Evolutionary conservation across 2,329 filamentous ascomycete species (phyloP).

Genomic region (Aspergillus costaricaensis): DNA sequence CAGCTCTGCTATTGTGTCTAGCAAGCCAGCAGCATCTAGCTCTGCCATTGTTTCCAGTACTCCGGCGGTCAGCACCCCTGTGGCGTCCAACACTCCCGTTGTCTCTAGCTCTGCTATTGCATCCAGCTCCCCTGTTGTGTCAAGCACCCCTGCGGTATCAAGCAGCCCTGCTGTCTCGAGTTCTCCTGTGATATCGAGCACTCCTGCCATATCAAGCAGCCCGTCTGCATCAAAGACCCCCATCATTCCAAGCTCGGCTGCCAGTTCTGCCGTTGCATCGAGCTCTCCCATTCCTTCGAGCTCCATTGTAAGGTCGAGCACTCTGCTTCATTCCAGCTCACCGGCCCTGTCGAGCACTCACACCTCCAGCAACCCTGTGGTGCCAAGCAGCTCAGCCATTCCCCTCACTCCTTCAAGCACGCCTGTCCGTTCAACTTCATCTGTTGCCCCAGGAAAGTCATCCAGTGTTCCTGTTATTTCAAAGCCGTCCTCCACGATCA

Average conservation of each 20-base stretch:
- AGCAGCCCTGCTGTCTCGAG: neutral
- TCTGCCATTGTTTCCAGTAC: conserved; percentile 1
- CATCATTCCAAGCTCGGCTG: conserved; percentile 3
- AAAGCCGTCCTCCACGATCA: neutral
- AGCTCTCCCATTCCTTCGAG: conserved; percentile 2
- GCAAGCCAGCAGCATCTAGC: neutral
- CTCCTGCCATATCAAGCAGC: conserved; percentile 1
- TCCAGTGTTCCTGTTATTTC: neutral
- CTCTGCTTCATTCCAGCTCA: neutral
- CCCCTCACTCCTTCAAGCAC: conserved; percentile 3
- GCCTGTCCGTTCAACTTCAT: neutral
- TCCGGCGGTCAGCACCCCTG: neutral
- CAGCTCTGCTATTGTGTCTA: conserved; percentile 1
- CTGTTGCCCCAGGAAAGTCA: neutral
- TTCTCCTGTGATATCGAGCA: neutral
- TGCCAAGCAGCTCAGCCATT: neutral
- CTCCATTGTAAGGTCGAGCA: conserved; percentile 1
- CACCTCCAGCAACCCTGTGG: neutral
- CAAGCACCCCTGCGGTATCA: neutral
- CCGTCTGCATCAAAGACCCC: neutral
- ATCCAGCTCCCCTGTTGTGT: neutral
- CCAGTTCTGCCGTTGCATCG: conserved; percentile 9
- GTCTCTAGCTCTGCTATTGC: neutral
- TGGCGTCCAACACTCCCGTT: neutral
- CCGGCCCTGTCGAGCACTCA: neutral